Base-by-base conservation (phyloP, 768 basidiomycete genomes). In the Sutorius australiensis region DNA sequence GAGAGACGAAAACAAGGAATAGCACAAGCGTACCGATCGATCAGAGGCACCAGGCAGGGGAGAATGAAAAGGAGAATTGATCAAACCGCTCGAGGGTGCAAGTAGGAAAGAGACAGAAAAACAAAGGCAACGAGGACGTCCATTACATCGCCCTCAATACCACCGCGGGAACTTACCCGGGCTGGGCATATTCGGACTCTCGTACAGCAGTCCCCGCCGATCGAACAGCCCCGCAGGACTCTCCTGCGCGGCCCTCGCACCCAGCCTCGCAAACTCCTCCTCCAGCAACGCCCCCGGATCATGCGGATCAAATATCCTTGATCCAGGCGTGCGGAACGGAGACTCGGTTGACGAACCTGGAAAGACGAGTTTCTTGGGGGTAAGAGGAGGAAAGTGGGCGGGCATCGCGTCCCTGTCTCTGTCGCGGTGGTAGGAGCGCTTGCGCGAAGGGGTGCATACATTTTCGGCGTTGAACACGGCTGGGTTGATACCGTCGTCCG, bases 151-250 rank as follows among this genome's bases (percentile, higher is more conserved):
- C 19, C 3, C 13, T 76, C 62, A 82, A 73, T 74, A 81, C 80
- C 78, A 81, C 50, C 74, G 68, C 16, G 74, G 70, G 65, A 77
- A 77, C 61, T 77, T 77, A 17, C 77, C 77, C 2, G 84, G 83
- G 60, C 82, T 84, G 42, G 76, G 61, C 54, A 77, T 55, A 44
- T 79, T 83, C n/a, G 89, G 89, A 65, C 87, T 89, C 57, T 88
- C 84, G 59, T 89, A 91, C 60, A 90, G 62, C 57, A 86, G 61
- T 33, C 77, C 76, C 28, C 74, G 73, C 16, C 75, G 77, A 57
- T 83, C 89, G 66, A 81, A 91, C 46, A 89, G 61, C 1, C 87
- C 86, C 0, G 71, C 76, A 0, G 87, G 88, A 61, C 86, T 89
- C 33, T 84, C 83, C 19, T 77, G 77, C 28, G 67, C 61, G 5